Evolutionary conservation across 2,329 filamentous ascomycete genomes (phyloP), one percentile per base, ranked within the genome.

Genomic region (Fusarium coffeatum): DNA sequence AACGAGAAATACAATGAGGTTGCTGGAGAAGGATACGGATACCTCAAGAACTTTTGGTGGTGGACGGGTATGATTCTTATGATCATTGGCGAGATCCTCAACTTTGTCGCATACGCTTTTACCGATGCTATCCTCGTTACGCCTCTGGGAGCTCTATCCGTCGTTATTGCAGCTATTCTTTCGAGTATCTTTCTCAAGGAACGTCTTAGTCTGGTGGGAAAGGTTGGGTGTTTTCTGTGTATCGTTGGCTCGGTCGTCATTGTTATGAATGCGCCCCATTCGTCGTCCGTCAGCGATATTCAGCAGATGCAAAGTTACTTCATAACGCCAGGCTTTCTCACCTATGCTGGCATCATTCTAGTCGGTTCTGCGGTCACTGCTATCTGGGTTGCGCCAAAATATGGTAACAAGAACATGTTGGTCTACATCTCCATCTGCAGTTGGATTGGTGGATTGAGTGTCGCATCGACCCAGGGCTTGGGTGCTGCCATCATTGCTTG

Each of bases 401-500:
- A 95, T 78, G 96, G 94, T 50, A 98, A 97, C 83, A 95, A 93
- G 86, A 95, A 92, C 76, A 98, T 99, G 96, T 86, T 99, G 79
- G 94, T 98, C 34, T 98, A 99, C 81, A 89, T 99, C 72, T 94
- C 92, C 73, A 95, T 99, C 74, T 99, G 96, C 86, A 97, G 94
- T 82, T 88, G 97, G 85, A 90, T 98, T 66, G 96, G 96, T 69
- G 96, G 94, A 2, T 84, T 98, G 76, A 98, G 94, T 81, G 96
- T 98, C 11, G 96, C 98, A 57, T 92, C 93, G 18, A 98, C 94
- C 5, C 95, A 98, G 80, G 96, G 96, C 20, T 82, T 99, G 45
- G 96, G 96, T 55, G 90, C 95, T 56, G 95, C 95, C 20, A 94
- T 99, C 69, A 88, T 98, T 58, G 93, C 95, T 0, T 94, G 97